Percentiles rank a stretch among this genome's conserved stretches.
Conservation (phyloP, 164 flowering plant genomes). For the Sedum album region DNA sequence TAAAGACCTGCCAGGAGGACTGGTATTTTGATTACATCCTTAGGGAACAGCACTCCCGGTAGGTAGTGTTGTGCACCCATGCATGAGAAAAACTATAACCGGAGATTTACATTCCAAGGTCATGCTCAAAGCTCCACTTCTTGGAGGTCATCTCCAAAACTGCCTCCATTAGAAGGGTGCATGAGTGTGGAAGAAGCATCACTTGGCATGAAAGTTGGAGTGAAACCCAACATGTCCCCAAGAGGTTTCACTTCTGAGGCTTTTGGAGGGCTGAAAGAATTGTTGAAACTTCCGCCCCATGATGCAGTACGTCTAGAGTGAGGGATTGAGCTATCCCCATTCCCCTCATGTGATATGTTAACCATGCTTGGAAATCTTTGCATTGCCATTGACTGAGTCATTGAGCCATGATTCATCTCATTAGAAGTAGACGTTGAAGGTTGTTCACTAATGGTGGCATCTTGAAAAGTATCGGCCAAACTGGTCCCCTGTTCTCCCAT, state of each 20-base stretch:
- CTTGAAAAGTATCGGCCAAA: conserved; percentile 26
- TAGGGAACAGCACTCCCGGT: neutral
- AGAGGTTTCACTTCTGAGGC: too few species aligned
- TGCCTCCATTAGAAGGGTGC: conserved; percentile 24
- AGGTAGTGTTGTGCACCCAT: too few species aligned
- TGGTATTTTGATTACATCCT: neutral
- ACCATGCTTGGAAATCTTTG: conserved; percentile 73
- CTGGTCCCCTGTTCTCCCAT: conserved; percentile 26
- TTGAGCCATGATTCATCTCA: too few species aligned
- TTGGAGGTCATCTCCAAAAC: too few species aligned
- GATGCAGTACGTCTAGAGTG: too few species aligned
- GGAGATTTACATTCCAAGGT: conserved; percentile 26
- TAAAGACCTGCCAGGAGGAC: neutral
- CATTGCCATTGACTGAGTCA: too few species aligned
- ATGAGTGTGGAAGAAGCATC: conserved; percentile 14
- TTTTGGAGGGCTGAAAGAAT: too few species aligned
- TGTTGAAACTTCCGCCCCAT: too few species aligned
- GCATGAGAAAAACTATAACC: neutral
- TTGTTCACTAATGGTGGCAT: conserved; percentile 19
- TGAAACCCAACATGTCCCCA: too few species aligned
- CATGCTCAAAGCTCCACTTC: conserved; percentile 61
- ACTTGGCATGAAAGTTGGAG: too few species aligned
- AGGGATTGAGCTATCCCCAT: conserved; percentile 21
- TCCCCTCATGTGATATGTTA: conserved; percentile 26
- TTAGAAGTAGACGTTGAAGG: conserved; percentile 30